These are phyloP conservation scores for Cocos nucifera DNA, from an alignment of 176 grass and related monocot genomes.

Conservation along the genomic window DNA sequence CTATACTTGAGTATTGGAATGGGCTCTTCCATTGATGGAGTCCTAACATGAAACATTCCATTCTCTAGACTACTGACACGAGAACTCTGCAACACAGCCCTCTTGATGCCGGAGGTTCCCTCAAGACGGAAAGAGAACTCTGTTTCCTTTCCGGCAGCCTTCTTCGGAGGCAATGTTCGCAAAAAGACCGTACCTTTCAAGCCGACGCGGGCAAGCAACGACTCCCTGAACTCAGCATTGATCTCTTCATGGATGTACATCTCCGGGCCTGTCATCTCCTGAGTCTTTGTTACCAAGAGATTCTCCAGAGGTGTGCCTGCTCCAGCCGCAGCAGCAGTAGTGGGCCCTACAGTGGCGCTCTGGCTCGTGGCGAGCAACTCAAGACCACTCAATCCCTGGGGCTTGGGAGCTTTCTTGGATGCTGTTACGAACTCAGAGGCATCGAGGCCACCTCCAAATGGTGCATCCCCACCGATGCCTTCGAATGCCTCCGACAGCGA, in stretches of 20 bases:
- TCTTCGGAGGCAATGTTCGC: slow-evolving; percentile 67
- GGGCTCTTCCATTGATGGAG: slow-evolving; percentile 66
- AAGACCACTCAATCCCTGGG: slow-evolving; percentile 57
- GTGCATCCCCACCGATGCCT: slow-evolving; percentile 63
- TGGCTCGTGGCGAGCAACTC: slow-evolving; percentile 60
- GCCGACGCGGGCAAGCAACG: slow-evolving; percentile 62
- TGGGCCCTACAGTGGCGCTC: slow-evolving; percentile 27
- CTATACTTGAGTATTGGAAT: slow-evolving; percentile 84
- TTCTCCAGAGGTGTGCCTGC: slow-evolving; percentile 51
- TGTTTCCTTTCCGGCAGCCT: slow-evolving; percentile 69
- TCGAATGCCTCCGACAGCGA: slow-evolving; percentile 87
- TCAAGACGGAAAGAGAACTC: slow-evolving; percentile 96
- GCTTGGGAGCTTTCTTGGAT: slow-evolving; percentile 58
- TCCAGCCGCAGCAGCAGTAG: slow-evolving; percentile 18
- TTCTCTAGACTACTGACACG: slow-evolving; percentile 71
- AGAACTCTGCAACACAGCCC: slow-evolving; percentile 62
- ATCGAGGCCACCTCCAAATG: slow-evolving; percentile 96
- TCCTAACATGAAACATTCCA: slow-evolving; percentile 71
- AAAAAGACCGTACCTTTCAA: slow-evolving; percentile 85
- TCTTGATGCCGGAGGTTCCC: slow-evolving; percentile 77
- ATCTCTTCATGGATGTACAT: slow-evolving; percentile 79
- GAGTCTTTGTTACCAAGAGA: slow-evolving; percentile 55
- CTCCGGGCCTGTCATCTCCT: slow-evolving; percentile 79
- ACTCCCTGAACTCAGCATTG: slow-evolving; percentile 86
- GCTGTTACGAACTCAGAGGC: slow-evolving; percentile 94